A percentile compares a stretch with the other conserved stretches of the same genome.
Conservation (phyloP, 2,329 filamentous ascomycete species). For the Cladophialophora carrionii region DNA sequence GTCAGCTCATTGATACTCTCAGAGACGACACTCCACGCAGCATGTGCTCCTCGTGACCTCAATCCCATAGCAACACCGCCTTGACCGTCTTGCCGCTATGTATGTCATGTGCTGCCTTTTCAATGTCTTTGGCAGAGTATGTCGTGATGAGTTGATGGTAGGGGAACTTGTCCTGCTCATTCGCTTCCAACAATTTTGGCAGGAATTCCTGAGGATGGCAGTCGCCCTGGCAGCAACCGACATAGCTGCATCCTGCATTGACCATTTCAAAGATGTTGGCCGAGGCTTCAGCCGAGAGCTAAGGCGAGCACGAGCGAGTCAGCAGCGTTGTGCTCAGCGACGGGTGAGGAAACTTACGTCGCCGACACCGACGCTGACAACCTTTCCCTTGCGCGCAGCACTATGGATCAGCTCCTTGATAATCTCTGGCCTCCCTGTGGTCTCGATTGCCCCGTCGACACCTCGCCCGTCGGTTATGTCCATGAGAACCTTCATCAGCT, state of each 20-base stretch:
- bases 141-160: slow-evolving; percentile 53
- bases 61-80: slow-evolving; percentile 41
- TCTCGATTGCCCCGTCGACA: slow-evolving; percentile 37
- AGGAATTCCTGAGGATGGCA: slow-evolving; percentile 37
- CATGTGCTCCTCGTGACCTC: neutral
- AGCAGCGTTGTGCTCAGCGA: neutral
- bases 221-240: slow-evolving; percentile 36
- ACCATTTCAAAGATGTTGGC: slow-evolving; percentile 38
- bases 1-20: neutral
- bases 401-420: slow-evolving; percentile 35
- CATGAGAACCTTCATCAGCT: slow-evolving; percentile 41
- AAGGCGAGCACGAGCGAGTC: slow-evolving; percentile 14
- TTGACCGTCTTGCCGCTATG: slow-evolving; percentile 41
- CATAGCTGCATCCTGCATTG: slow-evolving; percentile 34
- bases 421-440: slow-evolving; percentile 32
- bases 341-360: slow-evolving; percentile 24
- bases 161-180: slow-evolving; percentile 50
- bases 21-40: neutral
- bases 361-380: slow-evolving; percentile 37
- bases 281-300: slow-evolving; percentile 32
- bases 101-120: slow-evolving; percentile 40
- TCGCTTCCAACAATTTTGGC: slow-evolving; percentile 31
- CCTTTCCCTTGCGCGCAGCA: slow-evolving; percentile 36
- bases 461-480: slow-evolving; percentile 38
- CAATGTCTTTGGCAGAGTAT: slow-evolving; percentile 45